Evolutionary conservation across 108 stramenopile species (phyloP), one percentile per base, ranked within the genome.

Genomic region (Nannochloropsis oceanica): DNA sequence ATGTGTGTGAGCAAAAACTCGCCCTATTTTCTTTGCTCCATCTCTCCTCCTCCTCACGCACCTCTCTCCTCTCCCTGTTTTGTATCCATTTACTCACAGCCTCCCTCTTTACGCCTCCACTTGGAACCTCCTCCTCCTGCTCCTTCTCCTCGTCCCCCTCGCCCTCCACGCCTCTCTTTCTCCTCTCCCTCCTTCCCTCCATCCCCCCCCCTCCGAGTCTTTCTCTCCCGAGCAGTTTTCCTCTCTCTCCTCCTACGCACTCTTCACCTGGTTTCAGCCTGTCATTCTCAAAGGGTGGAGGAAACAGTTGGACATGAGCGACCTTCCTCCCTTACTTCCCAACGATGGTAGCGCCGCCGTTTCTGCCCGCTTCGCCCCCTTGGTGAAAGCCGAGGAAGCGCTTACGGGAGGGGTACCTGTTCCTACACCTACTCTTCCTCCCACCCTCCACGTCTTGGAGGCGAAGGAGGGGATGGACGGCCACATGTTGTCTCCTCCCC

Each of bases 261-360:
- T 88, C 26, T 88, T 88, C 81, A 82, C 84, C 42, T 88, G 87
- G 87, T 88, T 88, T 81, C 25, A 84, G 18, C 84, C 84, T 3
- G 25, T 85, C 10, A 85, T 88, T 24, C 84, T 26, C 81, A 18
- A 79, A 10, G 87, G 87, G 80, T 84, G 84, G 82, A 44, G 25
- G 8, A 84, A 85, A 59, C 84, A 84, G 80, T 84, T 88, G 3
- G 84, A 81, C 82, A 44, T 88, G 27, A 20, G 43, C 43, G 87
- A 88, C 43, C 84, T 88, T 0, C 87, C 84, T 12, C 80, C 81
- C 25, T 73, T 73, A 2, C 2, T 73, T 7, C 59, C 59, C 59
- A n/a, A 73, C n/a, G 59, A 73, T 10, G n/a, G 59, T 10, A 73
- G 59, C n/a, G 59, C 59, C 1, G 22, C n/a, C 9, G 59, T 73